phyloP scores from a whole-genome alignment of 148 eudicot species.

The Spergularia marina region DNA sequence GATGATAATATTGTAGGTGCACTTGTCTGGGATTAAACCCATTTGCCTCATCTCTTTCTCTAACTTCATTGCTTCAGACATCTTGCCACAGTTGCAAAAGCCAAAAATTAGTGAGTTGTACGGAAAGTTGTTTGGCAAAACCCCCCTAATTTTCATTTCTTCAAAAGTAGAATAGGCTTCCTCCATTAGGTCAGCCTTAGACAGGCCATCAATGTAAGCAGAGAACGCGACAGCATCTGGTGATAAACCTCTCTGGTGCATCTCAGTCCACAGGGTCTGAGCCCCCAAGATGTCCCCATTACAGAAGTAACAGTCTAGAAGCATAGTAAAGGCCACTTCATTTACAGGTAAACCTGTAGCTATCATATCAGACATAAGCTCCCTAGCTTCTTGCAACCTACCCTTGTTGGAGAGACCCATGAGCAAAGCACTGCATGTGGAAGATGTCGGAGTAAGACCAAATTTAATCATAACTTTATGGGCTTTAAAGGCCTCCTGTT shows the following conservation, averaged over 20 bases:
- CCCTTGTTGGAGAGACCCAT: constrained; percentile 63
- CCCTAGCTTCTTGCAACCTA: constrained; percentile 59
- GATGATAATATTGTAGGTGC: constrained; percentile 75
- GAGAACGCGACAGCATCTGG: constrained; percentile 89
- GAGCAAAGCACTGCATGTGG: constrained; percentile 70
- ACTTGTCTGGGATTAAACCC: constrained; percentile 67
- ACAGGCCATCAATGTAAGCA: constrained; percentile 72
- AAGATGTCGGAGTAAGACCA: constrained; percentile 67
- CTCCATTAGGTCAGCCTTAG: constrained; percentile 60
- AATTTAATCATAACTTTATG: constrained; percentile 60
- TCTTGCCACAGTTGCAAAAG: constrained; percentile 47
- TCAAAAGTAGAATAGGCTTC: constrained; percentile 54
- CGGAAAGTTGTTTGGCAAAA: constrained; percentile 72
- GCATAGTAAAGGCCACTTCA: constrained; percentile 71
- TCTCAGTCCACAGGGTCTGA: constrained; percentile 66
- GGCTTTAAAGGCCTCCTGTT: constrained; percentile 54
- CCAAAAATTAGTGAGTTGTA: constrained; percentile 84
- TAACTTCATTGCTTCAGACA: constrained; percentile 64
- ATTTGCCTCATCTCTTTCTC: constrained; percentile 71
- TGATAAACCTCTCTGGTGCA: constrained; percentile 51
- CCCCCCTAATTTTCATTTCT: constrained; percentile 61
- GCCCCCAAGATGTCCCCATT: constrained; percentile 61
- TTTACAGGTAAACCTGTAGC: constrained; percentile 59
- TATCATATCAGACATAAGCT: constrained; percentile 63
- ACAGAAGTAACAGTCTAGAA: constrained; percentile 69